Evolutionary conservation across 1,284 basidiomycete genomes (phyloP).

Genomic region (Xerocomus amazonicus): DNA sequence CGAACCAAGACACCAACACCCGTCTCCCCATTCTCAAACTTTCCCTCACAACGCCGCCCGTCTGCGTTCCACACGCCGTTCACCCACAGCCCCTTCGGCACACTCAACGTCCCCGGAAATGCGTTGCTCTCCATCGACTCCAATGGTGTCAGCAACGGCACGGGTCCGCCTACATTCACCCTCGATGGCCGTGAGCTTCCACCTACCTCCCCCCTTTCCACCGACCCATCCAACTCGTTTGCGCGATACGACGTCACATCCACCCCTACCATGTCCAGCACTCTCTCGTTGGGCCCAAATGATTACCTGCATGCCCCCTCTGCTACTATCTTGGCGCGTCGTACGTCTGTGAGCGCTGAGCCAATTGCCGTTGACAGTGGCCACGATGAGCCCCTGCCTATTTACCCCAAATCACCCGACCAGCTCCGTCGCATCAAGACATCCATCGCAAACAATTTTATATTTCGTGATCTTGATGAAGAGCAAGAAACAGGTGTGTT

Average conservation of each 20-base stretch:
- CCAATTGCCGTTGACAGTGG: slow-evolving; percentile 82
- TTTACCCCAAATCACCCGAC: slow-evolving; percentile 80
- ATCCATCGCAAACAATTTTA: slow-evolving; percentile 86
- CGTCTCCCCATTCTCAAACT: slow-evolving; percentile 48
- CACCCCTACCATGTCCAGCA: slow-evolving; percentile 41
- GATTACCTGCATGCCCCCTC: slow-evolving; percentile 66
- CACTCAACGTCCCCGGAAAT: slow-evolving; percentile 73
- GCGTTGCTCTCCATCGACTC: slow-evolving; percentile 56
- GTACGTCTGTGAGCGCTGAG: slow-evolving; percentile 96
- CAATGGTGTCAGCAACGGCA: slow-evolving; percentile 22
- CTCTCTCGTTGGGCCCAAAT: slow-evolving; percentile 45
- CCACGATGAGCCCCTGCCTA: slow-evolving; percentile 62
- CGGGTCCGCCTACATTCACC: slow-evolving; percentile 51
- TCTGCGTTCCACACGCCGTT: slow-evolving; percentile 49
- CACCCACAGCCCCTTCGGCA: slow-evolving; percentile 69
- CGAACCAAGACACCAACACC: slow-evolving; percentile 34
- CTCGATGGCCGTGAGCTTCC: slow-evolving; percentile 55
- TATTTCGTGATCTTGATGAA: slow-evolving; percentile 95
- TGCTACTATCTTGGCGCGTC: slow-evolving; percentile 81
- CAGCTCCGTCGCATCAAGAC: slow-evolving; percentile 86
- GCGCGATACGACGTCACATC: slow-evolving; percentile 47
- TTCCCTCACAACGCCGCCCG: slow-evolving; percentile 46
- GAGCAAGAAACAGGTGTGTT: slow-evolving; percentile 93
- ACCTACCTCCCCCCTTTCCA: slow-evolving; percentile 59
- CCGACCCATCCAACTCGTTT: slow-evolving; percentile 43